phyloP scores from a whole-genome alignment of 1,139 yeast genomes.

The Pichia sp. region DNA sequence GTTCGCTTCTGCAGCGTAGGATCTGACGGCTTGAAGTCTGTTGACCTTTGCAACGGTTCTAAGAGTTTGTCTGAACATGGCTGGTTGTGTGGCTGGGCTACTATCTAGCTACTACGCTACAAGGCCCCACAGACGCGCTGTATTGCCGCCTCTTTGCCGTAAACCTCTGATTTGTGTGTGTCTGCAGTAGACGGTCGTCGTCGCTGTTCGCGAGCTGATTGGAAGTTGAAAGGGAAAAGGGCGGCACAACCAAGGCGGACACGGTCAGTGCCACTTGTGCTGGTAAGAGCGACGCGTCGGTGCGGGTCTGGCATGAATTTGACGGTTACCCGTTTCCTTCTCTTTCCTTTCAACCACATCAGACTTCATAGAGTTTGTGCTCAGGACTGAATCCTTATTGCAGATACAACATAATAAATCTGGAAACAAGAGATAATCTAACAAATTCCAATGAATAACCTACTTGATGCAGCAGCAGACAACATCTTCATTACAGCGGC shows the following conservation, averaged over 20 bases:
- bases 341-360: too few species aligned
- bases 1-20: constrained; percentile 82
- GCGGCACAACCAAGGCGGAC: neutral
- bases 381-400: too few species aligned
- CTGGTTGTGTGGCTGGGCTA: neutral
- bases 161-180: too few species aligned
- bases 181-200: too few species aligned
- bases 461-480: constrained; percentile 24
- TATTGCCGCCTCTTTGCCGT: too few species aligned
- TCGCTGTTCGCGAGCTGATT: neutral
- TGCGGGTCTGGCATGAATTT: too few species aligned
- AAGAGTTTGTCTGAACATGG: constrained; percentile 66
- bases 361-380: too few species aligned
- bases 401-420: too few species aligned
- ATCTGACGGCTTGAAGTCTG: constrained; percentile 57
- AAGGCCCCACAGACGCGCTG: too few species aligned
- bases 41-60: constrained; percentile 51
- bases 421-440: too few species aligned
- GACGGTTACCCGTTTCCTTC: too few species aligned
- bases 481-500: constrained; percentile 26
- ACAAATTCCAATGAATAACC: constrained; percentile 22
- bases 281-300: neutral
- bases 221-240: too few species aligned
- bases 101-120: neutral
- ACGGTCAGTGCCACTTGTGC: neutral